Percentiles rank a stretch among this genome's conserved stretches.
Evolutionary conservation across 2,329 filamentous ascomycete genomes (phyloP).

Genomic region (Chalaropsis thielavioides): DNA sequence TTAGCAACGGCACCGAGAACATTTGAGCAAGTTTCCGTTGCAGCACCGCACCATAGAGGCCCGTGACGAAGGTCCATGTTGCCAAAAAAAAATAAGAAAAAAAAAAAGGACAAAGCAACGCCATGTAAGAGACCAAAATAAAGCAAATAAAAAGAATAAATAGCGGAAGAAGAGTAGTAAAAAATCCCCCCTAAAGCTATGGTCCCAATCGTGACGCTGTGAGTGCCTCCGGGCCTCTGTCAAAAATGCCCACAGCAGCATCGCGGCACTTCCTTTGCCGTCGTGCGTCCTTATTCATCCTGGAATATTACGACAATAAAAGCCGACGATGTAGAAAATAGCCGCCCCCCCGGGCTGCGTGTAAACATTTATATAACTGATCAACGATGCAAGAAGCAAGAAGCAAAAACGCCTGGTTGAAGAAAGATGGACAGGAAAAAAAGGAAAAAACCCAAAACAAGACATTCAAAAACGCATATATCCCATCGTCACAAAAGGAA

Average conservation of each 20-base stretch:
- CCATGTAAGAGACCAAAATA: neutral
- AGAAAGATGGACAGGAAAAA: neutral
- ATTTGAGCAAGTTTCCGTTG: slow-evolving; percentile 21
- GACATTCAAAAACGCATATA: neutral
- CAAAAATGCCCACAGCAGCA: neutral
- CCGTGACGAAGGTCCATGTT: slow-evolving; percentile 3
- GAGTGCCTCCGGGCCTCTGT: neutral
- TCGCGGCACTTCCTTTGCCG: neutral
- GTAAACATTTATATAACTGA: neutral
- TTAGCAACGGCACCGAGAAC: slow-evolving; percentile 15
- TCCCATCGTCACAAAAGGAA: neutral
- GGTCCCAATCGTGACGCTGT: neutral
- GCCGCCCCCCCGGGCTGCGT: neutral
- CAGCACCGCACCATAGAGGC: neutral
- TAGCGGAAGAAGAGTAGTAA: neutral
- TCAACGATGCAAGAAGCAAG: neutral
- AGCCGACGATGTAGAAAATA: neutral
- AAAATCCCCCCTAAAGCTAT: neutral
- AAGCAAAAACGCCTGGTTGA: neutral
- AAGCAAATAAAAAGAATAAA: neutral
- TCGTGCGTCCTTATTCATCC: neutral
- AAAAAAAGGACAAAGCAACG: neutral
- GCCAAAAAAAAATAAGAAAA: neutral
- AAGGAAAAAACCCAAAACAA: neutral
- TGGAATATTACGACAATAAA: slow-evolving; percentile 1